These are phyloP conservation scores for Infundibulicybe gibba DNA, from an alignment of 768 basidiomycete species.

Conservation along the genomic window DNA sequence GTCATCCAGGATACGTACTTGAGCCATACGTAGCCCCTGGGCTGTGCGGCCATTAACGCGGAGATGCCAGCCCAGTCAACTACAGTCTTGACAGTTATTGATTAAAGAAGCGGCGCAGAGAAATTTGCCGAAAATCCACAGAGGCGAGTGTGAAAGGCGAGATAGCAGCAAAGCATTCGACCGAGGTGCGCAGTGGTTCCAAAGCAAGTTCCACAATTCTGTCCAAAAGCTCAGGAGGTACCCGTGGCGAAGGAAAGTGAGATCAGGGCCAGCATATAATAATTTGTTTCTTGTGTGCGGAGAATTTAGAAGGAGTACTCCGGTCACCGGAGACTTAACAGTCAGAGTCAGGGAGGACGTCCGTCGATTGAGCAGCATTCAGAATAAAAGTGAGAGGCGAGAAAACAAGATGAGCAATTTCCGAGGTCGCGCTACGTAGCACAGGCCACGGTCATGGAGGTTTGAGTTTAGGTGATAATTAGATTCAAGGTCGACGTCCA, in stretches of 20 bases:
- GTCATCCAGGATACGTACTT: background rate
- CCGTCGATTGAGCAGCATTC: too few species aligned
- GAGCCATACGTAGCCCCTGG: conserved; percentile 6
- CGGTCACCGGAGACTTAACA: too few species aligned
- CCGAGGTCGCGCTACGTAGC: too few species aligned
- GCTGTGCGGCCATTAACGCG: conserved; percentile 17
- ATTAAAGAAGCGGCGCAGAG: conserved; percentile 34
- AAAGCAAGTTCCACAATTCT: conserved; percentile 25
- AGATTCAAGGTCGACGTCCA: too few species aligned
- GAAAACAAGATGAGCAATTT: too few species aligned
- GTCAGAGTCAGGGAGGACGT: too few species aligned
- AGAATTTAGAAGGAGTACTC: too few species aligned
- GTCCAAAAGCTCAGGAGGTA: conserved; percentile 35
- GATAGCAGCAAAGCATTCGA: conserved; percentile 27
- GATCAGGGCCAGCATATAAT: too few species aligned
- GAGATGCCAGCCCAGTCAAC: conserved; percentile 19
- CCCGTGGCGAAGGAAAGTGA: conserved; percentile 14
- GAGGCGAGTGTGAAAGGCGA: conserved; percentile 37
- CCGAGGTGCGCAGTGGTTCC: background rate
- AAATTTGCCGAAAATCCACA: conserved; percentile 35
- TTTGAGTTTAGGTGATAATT: too few species aligned
- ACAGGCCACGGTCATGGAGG: too few species aligned
- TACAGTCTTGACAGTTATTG: conserved; percentile 21
- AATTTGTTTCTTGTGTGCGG: too few species aligned
- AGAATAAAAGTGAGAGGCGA: too few species aligned